These are phyloP conservation scores for Euptelea pleiosperma DNA, from an alignment of 164 flowering plant species.

Conservation along the genomic window DNA sequence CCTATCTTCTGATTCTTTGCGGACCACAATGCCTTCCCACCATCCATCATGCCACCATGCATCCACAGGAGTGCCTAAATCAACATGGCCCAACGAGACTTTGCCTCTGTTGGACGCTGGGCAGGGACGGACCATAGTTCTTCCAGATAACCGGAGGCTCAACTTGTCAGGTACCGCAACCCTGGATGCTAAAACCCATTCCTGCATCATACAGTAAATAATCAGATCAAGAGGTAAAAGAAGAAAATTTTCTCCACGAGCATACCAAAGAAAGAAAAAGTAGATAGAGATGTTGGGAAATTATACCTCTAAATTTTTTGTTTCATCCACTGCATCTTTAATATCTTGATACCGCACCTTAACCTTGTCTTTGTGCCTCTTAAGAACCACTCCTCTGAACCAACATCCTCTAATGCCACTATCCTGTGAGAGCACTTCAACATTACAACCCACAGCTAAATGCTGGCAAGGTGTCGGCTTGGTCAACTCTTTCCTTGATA, in stretches of 20 bases:
- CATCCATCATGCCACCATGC: conserved; percentile 90
- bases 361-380: conserved; percentile 60
- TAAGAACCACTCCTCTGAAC: conserved; percentile 65
- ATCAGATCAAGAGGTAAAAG: background rate
- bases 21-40: conserved; percentile 95
- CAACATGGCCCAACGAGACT: conserved; percentile 32
- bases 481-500: conserved; percentile 12
- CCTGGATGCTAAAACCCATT: conserved; percentile 69
- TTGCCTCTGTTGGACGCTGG: conserved; percentile 24
- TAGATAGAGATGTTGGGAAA: background rate
- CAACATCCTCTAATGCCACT: conserved; percentile 95
- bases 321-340: conserved; percentile 67
- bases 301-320: conserved; percentile 62
- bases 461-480: conserved; percentile 17
- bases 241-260: too few relatives aligned
- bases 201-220: conserved; percentile 35
- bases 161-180: conserved; percentile 50
- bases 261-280: background rate
- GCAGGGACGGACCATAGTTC: conserved; percentile 59
- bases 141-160: conserved; percentile 48
- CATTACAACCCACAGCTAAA: conserved; percentile 47
- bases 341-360: conserved; percentile 79
- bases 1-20: conserved; percentile 40
- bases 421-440: conserved; percentile 90
- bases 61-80: conserved; percentile 67